phyloP scores from a whole-genome alignment of 2,329 filamentous ascomycete species.

The Ophiostoma fasciatum region DNA sequence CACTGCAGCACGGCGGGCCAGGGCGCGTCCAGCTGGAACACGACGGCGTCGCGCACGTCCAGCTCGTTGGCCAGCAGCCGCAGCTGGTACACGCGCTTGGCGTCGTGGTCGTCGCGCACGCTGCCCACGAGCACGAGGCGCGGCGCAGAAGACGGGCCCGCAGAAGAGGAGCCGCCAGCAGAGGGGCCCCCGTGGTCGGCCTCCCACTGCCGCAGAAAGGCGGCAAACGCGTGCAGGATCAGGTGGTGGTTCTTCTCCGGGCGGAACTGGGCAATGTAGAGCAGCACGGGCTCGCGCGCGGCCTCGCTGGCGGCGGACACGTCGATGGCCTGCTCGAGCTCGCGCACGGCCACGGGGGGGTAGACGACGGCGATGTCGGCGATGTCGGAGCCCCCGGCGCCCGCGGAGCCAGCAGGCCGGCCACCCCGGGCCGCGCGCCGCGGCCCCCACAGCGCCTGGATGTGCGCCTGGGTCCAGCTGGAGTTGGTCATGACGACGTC shows the following conservation, averaged over 20 bases:
- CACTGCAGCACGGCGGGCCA: constrained; percentile 79
- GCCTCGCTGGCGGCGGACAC: constrained; percentile 56
- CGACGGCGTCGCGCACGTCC: constrained; percentile 65
- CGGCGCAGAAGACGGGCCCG: constrained; percentile 24
- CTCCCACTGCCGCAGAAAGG: constrained; percentile 44
- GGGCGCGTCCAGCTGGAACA: constrained; percentile 78
- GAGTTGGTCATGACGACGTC: constrained; percentile 98
- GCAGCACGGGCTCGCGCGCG: constrained; percentile 52
- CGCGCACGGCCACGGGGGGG: constrained; percentile 79
- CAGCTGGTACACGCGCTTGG: constrained; percentile 74
- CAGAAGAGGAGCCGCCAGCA: too few relatives aligned
- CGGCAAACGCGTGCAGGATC: constrained; percentile 70
- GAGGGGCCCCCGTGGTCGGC: neutral
- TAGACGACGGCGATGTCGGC: constrained; percentile 60
- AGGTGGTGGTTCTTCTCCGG: constrained; percentile 93
- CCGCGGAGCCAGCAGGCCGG: neutral
- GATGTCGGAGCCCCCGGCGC: neutral
- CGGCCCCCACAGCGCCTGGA: constrained; percentile 64
- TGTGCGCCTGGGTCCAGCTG: constrained; percentile 79
- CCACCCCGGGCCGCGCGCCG: constrained; percentile 26
- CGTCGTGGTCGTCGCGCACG: constrained; percentile 72
- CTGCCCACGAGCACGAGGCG: constrained; percentile 77
- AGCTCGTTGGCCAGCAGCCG: constrained; percentile 77
- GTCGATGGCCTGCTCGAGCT: constrained; percentile 61
- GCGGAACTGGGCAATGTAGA: constrained; percentile 95